Evolutionary conservation across 208 protist genomes (phyloP), one percentile per base, ranked within the genome.

Genomic region (Leishmania tropica): DNA sequence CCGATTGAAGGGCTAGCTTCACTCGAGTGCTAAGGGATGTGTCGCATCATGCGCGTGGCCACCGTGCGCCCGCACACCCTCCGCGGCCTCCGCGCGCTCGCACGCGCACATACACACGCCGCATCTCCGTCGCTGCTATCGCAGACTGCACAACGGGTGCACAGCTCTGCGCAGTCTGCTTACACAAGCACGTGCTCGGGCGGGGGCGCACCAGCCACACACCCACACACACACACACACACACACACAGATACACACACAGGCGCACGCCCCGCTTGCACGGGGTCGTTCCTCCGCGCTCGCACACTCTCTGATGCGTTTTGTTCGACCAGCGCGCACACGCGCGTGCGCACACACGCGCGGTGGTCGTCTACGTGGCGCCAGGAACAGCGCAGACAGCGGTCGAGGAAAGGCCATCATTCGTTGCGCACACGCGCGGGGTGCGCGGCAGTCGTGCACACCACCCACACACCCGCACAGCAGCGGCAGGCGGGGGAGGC

Each of bases 1-100:
- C 80, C 5, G 80, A 83, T 83, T 83, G 80, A 83, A 83, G 80
- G 80, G 80, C 80, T 83, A 83, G 79, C 80, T 83, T 83, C 80
- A 83, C 2, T 5, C 35, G 21, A 73, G 11, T 73, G 68, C 42
- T 51, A 53, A 73, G n/a, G 24, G 5, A 56, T 40, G 17, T 3
- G 78, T 80, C 78, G 75, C 85, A 85, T 88, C 85, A 84, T 76
- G 15, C 45, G 84, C 62, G n/a, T n/a, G 37, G 53, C 6, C 48
- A 2, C 56, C n/a, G 35, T 47, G 15, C 28, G 37, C 47, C 2
- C 54, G 31, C 74, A 60, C 73, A 60, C 42, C 24, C 40, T 28
- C 48, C n/a, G n/a, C n/a, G n/a, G n/a, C n/a, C n/a, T n/a, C n/a
- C n/a, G n/a, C n/a, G n/a, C n/a, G n/a, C n/a, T n/a, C n/a, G n/a